Base-by-base conservation (phyloP, 805 yeast genomes). In the Huiozyma naganishii region DNA sequence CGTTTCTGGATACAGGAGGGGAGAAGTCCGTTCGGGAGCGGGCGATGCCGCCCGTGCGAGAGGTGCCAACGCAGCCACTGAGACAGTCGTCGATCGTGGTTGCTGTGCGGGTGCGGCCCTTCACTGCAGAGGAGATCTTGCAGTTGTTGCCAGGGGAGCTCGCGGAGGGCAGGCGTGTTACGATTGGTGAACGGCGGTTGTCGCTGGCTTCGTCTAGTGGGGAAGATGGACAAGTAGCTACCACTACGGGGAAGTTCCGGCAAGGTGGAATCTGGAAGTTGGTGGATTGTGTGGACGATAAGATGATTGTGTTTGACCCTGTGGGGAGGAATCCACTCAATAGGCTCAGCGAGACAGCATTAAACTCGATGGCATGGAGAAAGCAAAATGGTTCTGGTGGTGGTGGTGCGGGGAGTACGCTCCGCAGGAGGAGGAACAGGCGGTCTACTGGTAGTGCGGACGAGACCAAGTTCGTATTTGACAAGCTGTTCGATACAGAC, bases 241-340 rank as follows among this genome's bases (percentile, higher is more conserved):
- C n/a, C 23, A 11, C 6, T 28, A 7, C n/a, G 11, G 30, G n/a
- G 27, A 34, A n/a, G 30, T 11, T 10, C 8, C 11, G 13, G 37
- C 34, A 10, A 32, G 27, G 23, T 28, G 43, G 84, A 0, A 67
- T 85, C 27, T 67, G 92, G 44, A 81, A 80, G 52, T 73, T 86
- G 30, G 73, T 88, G 27, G 77, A 81, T 46, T 88, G 84, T 28
- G 89, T 84, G 2, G 95, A 86, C 65, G 92, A 84, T 52, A 69
- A 77, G 47, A 85, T 86, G 94, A 69, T 87, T 44, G 77, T 87
- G 7, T 87, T 87, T 59, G 95, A 87, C 63, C 96, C 95, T 0
- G 77, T 83, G 2, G 85, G 80, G 39, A 69, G 75, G 13, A 82
- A 77, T 50, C 88, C 90, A 0, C 49, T 67, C 41, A 53, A 63